Percentiles rank a stretch among this genome's conserved stretches.
These are phyloP conservation scores for Lagerstroemia speciosa DNA, from an alignment of 345 rosid genomes.

Conservation along the genomic window DNA sequence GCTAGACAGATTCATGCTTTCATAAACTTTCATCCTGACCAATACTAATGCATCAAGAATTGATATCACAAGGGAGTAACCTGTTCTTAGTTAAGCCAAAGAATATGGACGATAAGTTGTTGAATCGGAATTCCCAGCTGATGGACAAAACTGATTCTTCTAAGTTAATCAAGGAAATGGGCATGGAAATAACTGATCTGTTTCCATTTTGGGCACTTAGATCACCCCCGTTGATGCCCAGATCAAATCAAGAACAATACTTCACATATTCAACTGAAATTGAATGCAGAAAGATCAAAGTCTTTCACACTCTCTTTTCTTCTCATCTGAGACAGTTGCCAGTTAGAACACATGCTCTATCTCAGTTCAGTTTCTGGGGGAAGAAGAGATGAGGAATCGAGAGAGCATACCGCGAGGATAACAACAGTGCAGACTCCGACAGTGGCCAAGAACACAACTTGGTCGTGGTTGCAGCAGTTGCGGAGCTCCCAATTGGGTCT, in stretches of 20 bases:
- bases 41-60: background rate
- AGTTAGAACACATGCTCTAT: too few species aligned
- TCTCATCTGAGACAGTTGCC: background rate
- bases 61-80: background rate
- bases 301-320: background rate
- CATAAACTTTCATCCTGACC: background rate
- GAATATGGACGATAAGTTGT: background rate
- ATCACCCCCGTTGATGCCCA: background rate
- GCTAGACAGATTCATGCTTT: background rate
- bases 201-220: background rate
- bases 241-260: background rate
- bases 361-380: background rate
- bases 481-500: constrained; percentile 51
- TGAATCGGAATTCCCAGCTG: background rate
- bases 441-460: constrained; percentile 43
- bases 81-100: too few species aligned
- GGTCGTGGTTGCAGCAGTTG: constrained; percentile 53
- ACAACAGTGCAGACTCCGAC: constrained; percentile 49
- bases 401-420: constrained; percentile 38
- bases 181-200: background rate
- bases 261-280: background rate
- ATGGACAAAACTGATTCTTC: background rate
- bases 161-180: background rate
- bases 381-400: background rate
- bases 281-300: background rate